Evolutionary conservation across 768 basidiomycete species (phyloP).

Genomic region (Termitomyces sp.): DNA sequence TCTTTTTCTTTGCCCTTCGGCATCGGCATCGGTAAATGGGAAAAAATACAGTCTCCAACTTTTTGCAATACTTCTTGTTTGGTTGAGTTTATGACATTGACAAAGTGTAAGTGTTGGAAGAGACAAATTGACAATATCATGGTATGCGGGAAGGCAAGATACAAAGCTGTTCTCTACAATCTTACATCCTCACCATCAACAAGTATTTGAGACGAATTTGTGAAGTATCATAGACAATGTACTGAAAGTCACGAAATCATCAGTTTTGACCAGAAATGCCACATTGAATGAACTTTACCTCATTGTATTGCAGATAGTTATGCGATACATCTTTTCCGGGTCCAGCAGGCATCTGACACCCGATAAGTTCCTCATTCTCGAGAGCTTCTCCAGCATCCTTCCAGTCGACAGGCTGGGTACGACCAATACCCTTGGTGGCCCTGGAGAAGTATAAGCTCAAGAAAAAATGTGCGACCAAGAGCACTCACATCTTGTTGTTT

Average conservation of each 20-base stretch:
- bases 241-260: conserved; percentile 26
- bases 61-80: not conserved
- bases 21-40: conserved; percentile 6
- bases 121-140: too few species aligned
- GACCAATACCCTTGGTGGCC: conserved; percentile 50
- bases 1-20: conserved; percentile 27
- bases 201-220: conserved; percentile 56
- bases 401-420: conserved; percentile 47
- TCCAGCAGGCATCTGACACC: conserved; percentile 59
- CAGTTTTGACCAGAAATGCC: not conserved
- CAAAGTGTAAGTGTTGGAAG: too few species aligned
- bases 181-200: conserved; percentile 47
- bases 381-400: conserved; percentile 51
- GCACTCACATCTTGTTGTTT: conserved; percentile 29
- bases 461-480: not conserved
- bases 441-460: conserved; percentile 19
- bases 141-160: not conserved
- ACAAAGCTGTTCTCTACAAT: not conserved
- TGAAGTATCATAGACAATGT: conserved; percentile 53
- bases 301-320: conserved; percentile 45
- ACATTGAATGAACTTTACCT: conserved; percentile 29
- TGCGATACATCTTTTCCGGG: conserved; percentile 25
- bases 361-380: conserved; percentile 40
- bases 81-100: not conserved
- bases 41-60: not conserved